Evolutionary conservation across 2,329 filamentous ascomycete species (phyloP).

Genomic region (Aspergillus ustus): DNA sequence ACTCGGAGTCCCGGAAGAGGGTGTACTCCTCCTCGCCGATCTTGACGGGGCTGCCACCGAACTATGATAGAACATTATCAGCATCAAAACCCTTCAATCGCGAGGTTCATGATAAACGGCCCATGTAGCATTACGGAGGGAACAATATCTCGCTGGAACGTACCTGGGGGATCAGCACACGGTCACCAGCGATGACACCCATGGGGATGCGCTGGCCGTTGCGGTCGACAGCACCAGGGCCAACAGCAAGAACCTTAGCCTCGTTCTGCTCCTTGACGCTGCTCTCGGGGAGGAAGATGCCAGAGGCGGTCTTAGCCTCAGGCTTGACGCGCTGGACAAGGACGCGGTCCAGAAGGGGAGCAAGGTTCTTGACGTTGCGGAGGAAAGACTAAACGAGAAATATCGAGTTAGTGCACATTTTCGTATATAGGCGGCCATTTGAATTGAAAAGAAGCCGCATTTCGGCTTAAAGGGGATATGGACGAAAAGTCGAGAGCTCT

Average conservation of each 20-base stretch:
- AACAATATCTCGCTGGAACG: constrained; percentile 34
- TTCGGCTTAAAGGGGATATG: constrained; percentile 1
- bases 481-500: constrained; percentile 17
- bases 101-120: neutral
- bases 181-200: constrained; percentile 82
- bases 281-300: constrained; percentile 97
- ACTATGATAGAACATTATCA: constrained; percentile 59
- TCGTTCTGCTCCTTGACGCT: constrained; percentile 98
- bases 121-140: neutral
- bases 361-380: constrained; percentile 93
- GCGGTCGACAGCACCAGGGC: constrained; percentile 84
- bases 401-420: constrained; percentile 3
- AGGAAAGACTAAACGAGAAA: constrained; percentile 59
- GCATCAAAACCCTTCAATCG: constrained; percentile 5
- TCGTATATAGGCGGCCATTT: neutral
- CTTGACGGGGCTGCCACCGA: constrained; percentile 92
- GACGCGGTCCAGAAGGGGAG: constrained; percentile 95
- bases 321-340: constrained; percentile 98
- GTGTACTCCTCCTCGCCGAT: constrained; percentile 96
- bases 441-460: neutral
- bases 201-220: constrained; percentile 86
- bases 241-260: constrained; percentile 93
- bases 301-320: constrained; percentile 92
- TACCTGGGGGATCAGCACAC: constrained; percentile 94
- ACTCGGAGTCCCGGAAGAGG: constrained; percentile 98